Evolutionary conservation across 2,329 filamentous ascomycete species (phyloP).

Genomic region (Trichoderma lentiforme): DNA sequence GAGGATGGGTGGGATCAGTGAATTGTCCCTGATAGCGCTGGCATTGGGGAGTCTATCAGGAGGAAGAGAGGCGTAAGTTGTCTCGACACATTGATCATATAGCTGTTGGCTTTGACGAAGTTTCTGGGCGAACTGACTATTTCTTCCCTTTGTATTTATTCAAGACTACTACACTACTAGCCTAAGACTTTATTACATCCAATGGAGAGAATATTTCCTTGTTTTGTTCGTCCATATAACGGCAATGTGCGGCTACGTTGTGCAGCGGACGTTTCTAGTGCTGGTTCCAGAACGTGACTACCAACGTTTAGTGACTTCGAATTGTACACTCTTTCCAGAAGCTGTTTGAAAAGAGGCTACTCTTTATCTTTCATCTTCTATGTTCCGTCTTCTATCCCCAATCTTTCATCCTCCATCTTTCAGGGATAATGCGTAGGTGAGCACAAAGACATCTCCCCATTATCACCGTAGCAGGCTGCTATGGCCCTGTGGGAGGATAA

Average conservation of each 20-base stretch:
- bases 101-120: background rate
- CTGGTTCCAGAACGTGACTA: background rate
- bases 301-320: background rate
- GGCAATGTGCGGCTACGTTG: background rate
- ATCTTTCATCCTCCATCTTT: background rate
- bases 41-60: background rate
- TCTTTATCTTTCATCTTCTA: background rate
- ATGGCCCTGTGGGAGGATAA: background rate
- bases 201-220: background rate
- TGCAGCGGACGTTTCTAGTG: background rate
- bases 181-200: too few relatives aligned
- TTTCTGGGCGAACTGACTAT: too few relatives aligned
- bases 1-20: background rate
- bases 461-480: background rate
- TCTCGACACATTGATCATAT: background rate
- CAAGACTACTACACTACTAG: too few relatives aligned
- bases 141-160: background rate
- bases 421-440: background rate
- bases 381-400: background rate
- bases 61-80: background rate
- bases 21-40: background rate
- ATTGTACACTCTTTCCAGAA: background rate
- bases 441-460: background rate
- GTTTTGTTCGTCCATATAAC: background rate
- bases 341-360: background rate